Percentiles rank a stretch among this genome's conserved stretches.
Evolutionary conservation across 257 asterid species (phyloP).

Genomic region (Catharanthus roseus): DNA sequence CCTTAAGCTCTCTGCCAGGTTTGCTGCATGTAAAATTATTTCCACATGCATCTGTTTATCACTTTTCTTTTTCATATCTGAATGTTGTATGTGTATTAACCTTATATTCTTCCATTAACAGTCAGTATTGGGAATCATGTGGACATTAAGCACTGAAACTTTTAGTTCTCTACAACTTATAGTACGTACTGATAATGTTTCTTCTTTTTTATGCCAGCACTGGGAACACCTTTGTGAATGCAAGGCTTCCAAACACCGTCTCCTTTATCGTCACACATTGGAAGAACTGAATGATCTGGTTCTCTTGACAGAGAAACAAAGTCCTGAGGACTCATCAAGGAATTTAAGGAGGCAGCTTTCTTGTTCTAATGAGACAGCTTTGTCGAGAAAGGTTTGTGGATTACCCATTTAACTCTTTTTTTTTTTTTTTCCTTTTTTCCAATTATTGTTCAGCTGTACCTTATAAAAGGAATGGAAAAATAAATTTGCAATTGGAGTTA

Average conservation of each 20-base stretch:
- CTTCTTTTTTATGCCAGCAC: conserved; percentile 56
- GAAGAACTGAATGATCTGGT: conserved; percentile 69
- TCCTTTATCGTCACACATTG: conserved; percentile 74
- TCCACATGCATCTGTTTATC: neutral
- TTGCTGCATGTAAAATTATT: neutral
- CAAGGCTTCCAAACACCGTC: conserved; percentile 59
- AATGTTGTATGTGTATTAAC: conserved; percentile 9
- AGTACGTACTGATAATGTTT: neutral
- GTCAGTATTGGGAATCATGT: conserved; percentile 11
- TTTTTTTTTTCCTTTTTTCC: neutral
- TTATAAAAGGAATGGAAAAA: neutral
- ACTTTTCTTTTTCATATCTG: neutral
- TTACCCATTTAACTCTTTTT: neutral
- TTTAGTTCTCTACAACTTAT: neutral
- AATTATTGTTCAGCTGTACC: neutral
- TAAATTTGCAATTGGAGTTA: neutral
- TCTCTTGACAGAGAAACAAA: conserved; percentile 37
- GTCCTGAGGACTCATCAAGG: conserved; percentile 34
- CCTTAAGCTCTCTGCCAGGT: neutral
- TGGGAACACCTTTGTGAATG: conserved; percentile 94
- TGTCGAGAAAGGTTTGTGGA: conserved; percentile 62
- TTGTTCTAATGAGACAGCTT: conserved; percentile 33
- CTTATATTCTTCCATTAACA: neutral
- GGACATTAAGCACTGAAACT: conserved; percentile 21
- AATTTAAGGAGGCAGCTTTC: conserved; percentile 32